phyloP scores from a whole-genome alignment of 2,329 filamentous ascomycete species.

The Fusarium gaditjirri region DNA sequence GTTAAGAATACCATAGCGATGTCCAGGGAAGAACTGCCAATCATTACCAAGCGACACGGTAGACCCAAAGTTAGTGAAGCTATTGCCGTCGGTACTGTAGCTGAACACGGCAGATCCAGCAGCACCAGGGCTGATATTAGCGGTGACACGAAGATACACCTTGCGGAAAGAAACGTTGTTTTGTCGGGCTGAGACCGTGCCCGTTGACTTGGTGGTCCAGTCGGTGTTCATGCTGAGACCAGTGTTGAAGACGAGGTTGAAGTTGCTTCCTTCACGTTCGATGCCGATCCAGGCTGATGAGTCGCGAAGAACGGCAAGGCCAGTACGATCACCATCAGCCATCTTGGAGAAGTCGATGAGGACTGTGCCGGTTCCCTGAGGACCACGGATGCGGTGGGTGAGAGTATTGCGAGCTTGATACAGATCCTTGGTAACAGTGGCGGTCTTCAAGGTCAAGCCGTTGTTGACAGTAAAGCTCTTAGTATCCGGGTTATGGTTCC shows the following conservation, averaged over 20 bases:
- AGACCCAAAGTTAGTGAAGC: neutral
- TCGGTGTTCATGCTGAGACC: constrained; percentile 2
- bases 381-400: constrained; percentile 3
- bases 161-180: constrained; percentile 8
- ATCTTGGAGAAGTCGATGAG: constrained; percentile 7
- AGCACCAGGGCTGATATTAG: neutral
- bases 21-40: constrained; percentile 11
- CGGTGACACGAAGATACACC: constrained; percentile 1
- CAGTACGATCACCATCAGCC: constrained; percentile 5
- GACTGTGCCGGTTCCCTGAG: neutral
- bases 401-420: constrained; percentile 18
- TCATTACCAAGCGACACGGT: constrained; percentile 1
- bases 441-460: constrained; percentile 8
- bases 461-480: constrained; percentile 9
- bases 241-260: constrained; percentile 2
- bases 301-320: neutral
- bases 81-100: neutral
- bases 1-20: constrained; percentile 12
- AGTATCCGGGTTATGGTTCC: constrained; percentile 12
- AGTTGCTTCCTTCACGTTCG: constrained; percentile 8
- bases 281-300: constrained; percentile 11
- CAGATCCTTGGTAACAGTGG: constrained; percentile 4
- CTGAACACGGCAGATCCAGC: constrained; percentile 12
- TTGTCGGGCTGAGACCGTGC: neutral
- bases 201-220: constrained; percentile 11